Conservation (phyloP, 2,329 filamentous ascomycete genomes). For the Diaporthe citri region DNA sequence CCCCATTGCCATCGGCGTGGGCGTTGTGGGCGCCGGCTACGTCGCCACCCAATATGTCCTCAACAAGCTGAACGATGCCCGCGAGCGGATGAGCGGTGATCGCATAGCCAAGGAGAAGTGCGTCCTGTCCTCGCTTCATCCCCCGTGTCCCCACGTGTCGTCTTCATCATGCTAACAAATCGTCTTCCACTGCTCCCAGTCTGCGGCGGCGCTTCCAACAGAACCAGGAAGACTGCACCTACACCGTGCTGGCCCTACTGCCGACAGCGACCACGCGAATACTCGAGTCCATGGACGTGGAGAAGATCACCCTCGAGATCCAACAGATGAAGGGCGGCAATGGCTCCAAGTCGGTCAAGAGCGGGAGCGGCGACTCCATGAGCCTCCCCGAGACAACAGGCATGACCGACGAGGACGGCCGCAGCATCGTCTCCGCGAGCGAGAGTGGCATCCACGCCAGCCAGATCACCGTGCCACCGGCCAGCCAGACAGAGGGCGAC, state of each 20-base stretch:
- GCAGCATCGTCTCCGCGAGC: conserved; percentile 81
- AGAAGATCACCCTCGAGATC: conserved; percentile 91
- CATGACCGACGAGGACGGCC: conserved; percentile 84
- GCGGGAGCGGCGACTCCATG: conserved; percentile 66
- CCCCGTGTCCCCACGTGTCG: neutral
- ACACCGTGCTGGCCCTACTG: conserved; percentile 94
- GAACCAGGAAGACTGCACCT: conserved; percentile 98
- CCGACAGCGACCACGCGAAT: conserved; percentile 93
- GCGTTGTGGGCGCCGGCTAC: conserved; percentile 90
- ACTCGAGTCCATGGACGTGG: conserved; percentile 87
- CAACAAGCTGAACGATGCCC: conserved; percentile 90
- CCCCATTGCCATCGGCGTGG: conserved; percentile 87
- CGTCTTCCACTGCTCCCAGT: conserved; percentile 61
- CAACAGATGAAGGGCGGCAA: conserved; percentile 87
- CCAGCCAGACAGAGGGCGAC: conserved; percentile 54
- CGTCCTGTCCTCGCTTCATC: conserved; percentile 45
- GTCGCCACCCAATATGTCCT: conserved; percentile 93
- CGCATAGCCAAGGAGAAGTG: conserved; percentile 98
- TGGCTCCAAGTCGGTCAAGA: conserved; percentile 55
- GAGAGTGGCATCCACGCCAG: conserved; percentile 88
- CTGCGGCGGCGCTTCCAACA: conserved; percentile 96
- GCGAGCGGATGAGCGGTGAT: conserved; percentile 96
- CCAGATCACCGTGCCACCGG: conserved; percentile 73
- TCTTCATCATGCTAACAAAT: conserved; percentile 21
- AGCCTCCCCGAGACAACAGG: conserved; percentile 75